phyloP scores from a whole-genome alignment of 129 eudicot genomes.

The Apium graveolens region DNA sequence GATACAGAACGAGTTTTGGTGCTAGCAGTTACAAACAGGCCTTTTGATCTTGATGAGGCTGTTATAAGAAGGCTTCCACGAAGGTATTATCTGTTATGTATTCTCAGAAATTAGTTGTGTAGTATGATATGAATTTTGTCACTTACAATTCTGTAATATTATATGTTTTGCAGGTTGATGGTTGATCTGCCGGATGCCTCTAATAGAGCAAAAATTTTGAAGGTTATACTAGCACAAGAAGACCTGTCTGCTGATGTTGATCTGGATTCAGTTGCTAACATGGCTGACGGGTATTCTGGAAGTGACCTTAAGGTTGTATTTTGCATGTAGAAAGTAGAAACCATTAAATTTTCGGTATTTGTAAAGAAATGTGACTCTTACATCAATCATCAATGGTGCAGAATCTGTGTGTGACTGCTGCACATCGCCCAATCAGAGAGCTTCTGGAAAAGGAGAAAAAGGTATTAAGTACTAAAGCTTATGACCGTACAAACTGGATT shows the following conservation, averaged over 20 bases:
- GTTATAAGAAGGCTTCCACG: conserved; percentile 90
- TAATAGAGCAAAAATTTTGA: conserved; percentile 80
- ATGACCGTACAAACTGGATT: background rate
- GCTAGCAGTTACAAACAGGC: conserved; percentile 96
- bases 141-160: background rate
- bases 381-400: conserved; percentile 21
- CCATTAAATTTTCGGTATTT: background rate
- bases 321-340: background rate
- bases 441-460: conserved; percentile 73
- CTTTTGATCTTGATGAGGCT: conserved; percentile 96
- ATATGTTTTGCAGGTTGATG: conserved; percentile 54
- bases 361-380: background rate
- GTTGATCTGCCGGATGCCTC: conserved; percentile 90
- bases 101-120: background rate
- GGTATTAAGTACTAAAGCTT: conserved; percentile 25
- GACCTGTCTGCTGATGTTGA: conserved; percentile 81
- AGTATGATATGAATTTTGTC: background rate
- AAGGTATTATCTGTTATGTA: conserved; percentile 28
- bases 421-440: conserved; percentile 87
- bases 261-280: conserved; percentile 77
- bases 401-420: conserved; percentile 96
- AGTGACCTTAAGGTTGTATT: conserved; percentile 80
- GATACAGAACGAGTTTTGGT: conserved; percentile 85
- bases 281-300: conserved; percentile 97
- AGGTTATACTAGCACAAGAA: conserved; percentile 76